These are phyloP conservation scores for Pugionium cornutum DNA, from an alignment of 345 rosid species.

Conservation along the genomic window DNA sequence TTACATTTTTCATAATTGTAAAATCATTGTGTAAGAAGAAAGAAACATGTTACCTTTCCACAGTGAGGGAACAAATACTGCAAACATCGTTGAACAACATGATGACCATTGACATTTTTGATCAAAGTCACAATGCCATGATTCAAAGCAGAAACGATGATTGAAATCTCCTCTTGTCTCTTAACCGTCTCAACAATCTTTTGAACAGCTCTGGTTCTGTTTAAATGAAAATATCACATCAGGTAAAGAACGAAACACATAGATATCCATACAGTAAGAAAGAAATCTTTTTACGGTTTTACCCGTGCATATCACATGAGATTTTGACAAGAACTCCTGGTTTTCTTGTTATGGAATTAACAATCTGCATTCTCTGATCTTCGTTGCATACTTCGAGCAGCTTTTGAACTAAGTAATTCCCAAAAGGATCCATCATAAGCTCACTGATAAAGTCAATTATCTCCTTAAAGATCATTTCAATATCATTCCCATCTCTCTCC, in stretches of 20 bases:
- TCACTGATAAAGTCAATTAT: constrained; percentile 65
- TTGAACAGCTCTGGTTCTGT: constrained; percentile 83
- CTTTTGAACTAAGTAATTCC: constrained; percentile 78
- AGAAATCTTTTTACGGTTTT: constrained; percentile 1
- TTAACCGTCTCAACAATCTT: constrained; percentile 71
- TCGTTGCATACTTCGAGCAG: constrained; percentile 76
- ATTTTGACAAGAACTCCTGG: constrained; percentile 62
- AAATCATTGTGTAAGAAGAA: background rate
- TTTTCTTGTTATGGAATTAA: constrained; percentile 55
- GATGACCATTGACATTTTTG: constrained; percentile 76
- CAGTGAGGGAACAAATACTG: constrained; percentile 57
- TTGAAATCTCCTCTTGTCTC: constrained; percentile 56
- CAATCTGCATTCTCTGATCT: constrained; percentile 61
- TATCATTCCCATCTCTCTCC: constrained; percentile 56
- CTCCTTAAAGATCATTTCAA: constrained; percentile 64
- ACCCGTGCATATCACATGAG: constrained; percentile 90
- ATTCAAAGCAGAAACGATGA: constrained; percentile 61
- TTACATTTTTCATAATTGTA: constrained; percentile 2
- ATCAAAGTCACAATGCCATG: constrained; percentile 66
- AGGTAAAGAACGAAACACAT: background rate
- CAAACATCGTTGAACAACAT: constrained; percentile 80
- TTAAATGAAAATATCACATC: constrained; percentile 5
- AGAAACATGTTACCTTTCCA: constrained; percentile 46
- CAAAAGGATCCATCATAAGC: constrained; percentile 76
- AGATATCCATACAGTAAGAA: background rate